Base-by-base conservation (phyloP, 768 basidiomycete genomes). In the Naganishia kalamii region DNA sequence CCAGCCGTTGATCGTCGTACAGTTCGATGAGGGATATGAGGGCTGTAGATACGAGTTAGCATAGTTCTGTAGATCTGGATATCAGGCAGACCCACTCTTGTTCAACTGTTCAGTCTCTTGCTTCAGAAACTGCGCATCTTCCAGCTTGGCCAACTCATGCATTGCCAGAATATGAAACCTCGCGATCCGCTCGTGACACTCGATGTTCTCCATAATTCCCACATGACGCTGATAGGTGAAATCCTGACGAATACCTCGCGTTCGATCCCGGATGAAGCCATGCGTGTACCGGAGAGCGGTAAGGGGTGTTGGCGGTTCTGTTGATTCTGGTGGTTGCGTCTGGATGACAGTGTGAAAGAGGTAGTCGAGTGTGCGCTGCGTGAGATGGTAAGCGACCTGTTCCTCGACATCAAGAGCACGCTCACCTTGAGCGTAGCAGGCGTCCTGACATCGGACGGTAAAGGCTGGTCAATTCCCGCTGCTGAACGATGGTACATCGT, bases 401-500 rank as follows among this genome's bases (percentile, higher is more conserved):
- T 30, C 30, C 30, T 33, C 40, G 60, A 21, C 60, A 25, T 54
- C 37, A n/a, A 67, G 74, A 69, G 54, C 1, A 6, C 4, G 66
- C 79, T 52, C 40, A 88, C 89, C 80, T 87, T 87, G 62, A 98
- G 85, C 29, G 96, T 84, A 21, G 78, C 79, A 0, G 93, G 92
- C 8, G 93, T 92, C 19, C 94, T 85, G 51, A 99, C 81, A 76
- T 99, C 94, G 0, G 90, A 92, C 1, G 94, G 93, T 0, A 96
- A 72, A 0, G 76, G 72, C 68, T 86, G 86, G 78, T 93, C 89
- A 81, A 94, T 90, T 27, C 93, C 93, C 2, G 81, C 81, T 15
- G 91, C 89, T 3, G 91, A 92, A 21, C 94, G 88, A 75, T 94
- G 90, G 77, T 92, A 99, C 74, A 88, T 88, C 74, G 97, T 96